These are phyloP conservation scores for Entomortierella lignicola DNA, from an alignment of 192 early-diverging fungal genomes.

Conservation along the genomic window DNA sequence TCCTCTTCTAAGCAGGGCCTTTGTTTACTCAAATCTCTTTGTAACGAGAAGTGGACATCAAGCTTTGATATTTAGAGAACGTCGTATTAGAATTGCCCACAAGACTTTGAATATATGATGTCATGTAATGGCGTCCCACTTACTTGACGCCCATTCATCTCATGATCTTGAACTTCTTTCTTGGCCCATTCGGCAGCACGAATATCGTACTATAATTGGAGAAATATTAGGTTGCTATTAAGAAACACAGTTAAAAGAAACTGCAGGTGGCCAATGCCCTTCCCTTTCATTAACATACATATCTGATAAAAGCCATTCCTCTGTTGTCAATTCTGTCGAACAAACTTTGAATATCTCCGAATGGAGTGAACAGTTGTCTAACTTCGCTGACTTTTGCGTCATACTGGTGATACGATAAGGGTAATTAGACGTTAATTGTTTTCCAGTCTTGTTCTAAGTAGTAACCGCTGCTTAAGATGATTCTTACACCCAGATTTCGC, in stretches of 20 bases:
- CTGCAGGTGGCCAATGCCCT: no score
- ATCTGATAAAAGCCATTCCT: slow-evolving; percentile 71
- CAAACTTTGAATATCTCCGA: slow-evolving; percentile 69
- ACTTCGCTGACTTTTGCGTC: slow-evolving; percentile 49
- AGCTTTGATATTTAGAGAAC: slow-evolving; percentile 28
- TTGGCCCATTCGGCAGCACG: slow-evolving; percentile 63
- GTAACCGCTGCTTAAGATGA: background rate
- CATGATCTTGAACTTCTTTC: slow-evolving; percentile 45
- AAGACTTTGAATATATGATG: no score
- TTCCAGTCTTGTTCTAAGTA: background rate
- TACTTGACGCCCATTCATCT: slow-evolving; percentile 54
- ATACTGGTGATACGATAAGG: slow-evolving; percentile 41
- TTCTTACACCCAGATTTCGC: slow-evolving; percentile 57
- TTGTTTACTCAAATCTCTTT: slow-evolving; percentile 55
- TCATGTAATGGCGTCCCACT: background rate
- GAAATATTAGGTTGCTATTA: background rate
- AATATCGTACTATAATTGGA: slow-evolving; percentile 57
- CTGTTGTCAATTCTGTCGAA: slow-evolving; percentile 65
- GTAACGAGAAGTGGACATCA: slow-evolving; percentile 66
- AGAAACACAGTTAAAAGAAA: no score
- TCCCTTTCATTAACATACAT: no score
- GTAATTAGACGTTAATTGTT: background rate
- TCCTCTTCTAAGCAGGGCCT: slow-evolving; percentile 55
- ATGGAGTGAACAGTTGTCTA: slow-evolving; percentile 55
- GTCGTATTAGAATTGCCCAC: no score